Percentiles rank a stretch among this genome's conserved stretches.
These are phyloP conservation scores for Pseudotsuga menziesii DNA, from an alignment of 75 land plant species.

Conservation along the genomic window DNA sequence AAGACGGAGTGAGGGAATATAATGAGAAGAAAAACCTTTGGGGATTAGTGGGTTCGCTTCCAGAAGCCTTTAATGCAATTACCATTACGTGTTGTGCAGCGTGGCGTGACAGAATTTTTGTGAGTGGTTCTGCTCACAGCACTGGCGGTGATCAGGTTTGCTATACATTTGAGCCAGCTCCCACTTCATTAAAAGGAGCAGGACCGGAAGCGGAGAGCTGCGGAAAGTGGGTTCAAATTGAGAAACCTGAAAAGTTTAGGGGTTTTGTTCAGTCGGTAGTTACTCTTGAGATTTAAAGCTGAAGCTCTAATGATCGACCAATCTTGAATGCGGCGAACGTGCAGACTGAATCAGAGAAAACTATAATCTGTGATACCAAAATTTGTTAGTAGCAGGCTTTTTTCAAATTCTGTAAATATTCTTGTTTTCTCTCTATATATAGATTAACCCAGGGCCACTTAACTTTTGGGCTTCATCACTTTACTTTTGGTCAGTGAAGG, in stretches of 20 bases:
- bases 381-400: too few relatives aligned
- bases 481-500: too few relatives aligned
- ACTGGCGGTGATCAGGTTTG: neutral
- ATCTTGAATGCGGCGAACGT: too few relatives aligned
- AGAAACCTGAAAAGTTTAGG: neutral
- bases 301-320: too few relatives aligned
- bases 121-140: neutral
- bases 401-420: too few relatives aligned
- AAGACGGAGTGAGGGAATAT: slow-evolving; percentile 5
- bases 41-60: slow-evolving; percentile 4
- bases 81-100: neutral
- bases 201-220: too few relatives aligned
- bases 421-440: too few relatives aligned
- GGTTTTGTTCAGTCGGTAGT: slow-evolving; percentile 5
- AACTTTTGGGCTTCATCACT: too few relatives aligned
- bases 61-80: neutral
- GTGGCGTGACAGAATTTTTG: neutral
- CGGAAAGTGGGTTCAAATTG: neutral
- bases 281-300: neutral
- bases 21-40: neutral
- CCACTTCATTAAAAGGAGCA: too few relatives aligned
- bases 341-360: too few relatives aligned
- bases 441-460: too few relatives aligned
- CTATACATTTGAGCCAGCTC: neutral
- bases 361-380: too few relatives aligned